Base-by-base conservation (phyloP, 495 filamentous ascomycete genomes). In the Aspergillus bertholletiae region DNA sequence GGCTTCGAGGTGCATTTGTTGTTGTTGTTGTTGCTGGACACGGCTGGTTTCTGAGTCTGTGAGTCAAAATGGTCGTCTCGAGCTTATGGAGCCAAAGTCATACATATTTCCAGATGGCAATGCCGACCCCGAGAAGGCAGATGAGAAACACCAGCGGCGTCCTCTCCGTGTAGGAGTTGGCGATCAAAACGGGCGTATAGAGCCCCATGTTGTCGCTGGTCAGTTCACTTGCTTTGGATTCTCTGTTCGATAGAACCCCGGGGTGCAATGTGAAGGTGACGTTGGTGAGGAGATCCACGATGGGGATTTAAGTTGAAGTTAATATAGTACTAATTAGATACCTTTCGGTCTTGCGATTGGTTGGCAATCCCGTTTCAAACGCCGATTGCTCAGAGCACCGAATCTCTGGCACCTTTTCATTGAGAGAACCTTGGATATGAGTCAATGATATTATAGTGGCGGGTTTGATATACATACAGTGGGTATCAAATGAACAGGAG, bases 71-170 rank as follows among this genome's bases (percentile, higher is more conserved):
- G n/a, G n/a, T n/a, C n/a, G n/a, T n/a, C n/a, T n/a, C n/a, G n/a
- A n/a, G 7, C 12, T 11, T 34, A 5, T 12, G 20, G 40, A 22
- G 24, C 7, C 30, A 40, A 1, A 18, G n/a, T n/a, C 50, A 24
- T 62, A 62, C 60, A 51, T 49, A 52, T 27, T 56, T 59, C 40
- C 55, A 59, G 46, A 53, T 41, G 17, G 37, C 47, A 7, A 57
- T 37, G 11, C 55, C 44, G 17, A 49, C 18, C 7, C 18, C 28
- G 0, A 59, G 28, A 20, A 52, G 23, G 40, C 58, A 18, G 18
- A 54, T 17, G 44, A 56, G 11, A 6, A 48, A 15, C 5, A 47
- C 30, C 27, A 49, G 24, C 18, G 53, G 46, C 22, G 49, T 43
- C 12, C 26, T 34, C 11, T 55, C 32, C 26, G 43, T 13, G 46